Evolutionary conservation across 2,329 filamentous ascomycete species (phyloP).

Genomic region (Sarocladiaceae sp.): DNA sequence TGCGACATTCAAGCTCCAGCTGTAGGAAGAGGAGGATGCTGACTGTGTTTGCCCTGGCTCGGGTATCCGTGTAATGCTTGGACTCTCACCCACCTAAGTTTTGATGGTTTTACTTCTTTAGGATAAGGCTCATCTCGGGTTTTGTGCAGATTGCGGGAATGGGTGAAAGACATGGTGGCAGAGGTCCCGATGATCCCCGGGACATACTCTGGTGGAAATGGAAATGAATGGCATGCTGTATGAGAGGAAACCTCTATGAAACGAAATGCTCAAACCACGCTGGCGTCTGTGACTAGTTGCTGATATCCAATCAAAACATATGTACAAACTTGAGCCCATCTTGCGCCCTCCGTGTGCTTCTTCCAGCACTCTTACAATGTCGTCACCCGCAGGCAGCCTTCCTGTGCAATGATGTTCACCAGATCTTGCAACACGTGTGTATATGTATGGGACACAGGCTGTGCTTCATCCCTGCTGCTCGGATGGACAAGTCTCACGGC

Average conservation of each 20-base stretch:
- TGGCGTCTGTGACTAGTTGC: not conserved
- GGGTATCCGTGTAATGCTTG: constrained; percentile 7
- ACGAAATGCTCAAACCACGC: not conserved
- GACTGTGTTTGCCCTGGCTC: constrained; percentile 17
- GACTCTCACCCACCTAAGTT: not conserved
- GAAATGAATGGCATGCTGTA: not conserved
- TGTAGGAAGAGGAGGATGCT: constrained; percentile 29
- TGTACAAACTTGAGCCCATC: not conserved
- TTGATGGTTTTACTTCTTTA: not conserved
- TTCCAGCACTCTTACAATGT: no score
- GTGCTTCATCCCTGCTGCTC: no score
- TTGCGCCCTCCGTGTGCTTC: no score
- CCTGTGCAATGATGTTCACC: no score
- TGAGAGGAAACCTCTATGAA: not conserved
- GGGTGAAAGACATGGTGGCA: not conserved
- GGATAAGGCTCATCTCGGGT: not conserved
- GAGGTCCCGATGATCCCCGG: not conserved
- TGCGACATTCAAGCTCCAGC: constrained; percentile 64
- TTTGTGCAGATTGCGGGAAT: not conserved
- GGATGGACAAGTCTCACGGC: no score
- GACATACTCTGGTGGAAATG: no score
- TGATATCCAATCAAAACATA: not conserved
- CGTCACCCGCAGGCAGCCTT: no score
- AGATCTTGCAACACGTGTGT: no score
- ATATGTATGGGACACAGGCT: no score